Conservation (phyloP, 257 asterid species). For the Primulina huaijiensis region DNA sequence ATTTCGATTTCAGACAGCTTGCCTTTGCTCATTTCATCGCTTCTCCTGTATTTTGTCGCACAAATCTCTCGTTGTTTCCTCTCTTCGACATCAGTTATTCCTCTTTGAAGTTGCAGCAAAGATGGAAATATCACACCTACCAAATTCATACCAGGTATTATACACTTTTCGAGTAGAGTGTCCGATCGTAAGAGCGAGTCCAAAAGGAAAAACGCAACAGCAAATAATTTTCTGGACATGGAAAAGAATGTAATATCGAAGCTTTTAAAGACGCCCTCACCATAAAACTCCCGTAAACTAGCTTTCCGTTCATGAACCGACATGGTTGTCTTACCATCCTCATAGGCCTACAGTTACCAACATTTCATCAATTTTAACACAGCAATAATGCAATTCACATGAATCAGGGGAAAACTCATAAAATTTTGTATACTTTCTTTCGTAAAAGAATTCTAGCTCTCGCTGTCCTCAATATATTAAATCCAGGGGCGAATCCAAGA, state of each 20-base stretch:
- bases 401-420: neutral
- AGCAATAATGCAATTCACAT: neutral
- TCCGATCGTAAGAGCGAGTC: neutral
- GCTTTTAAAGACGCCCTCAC: conserved; percentile 38
- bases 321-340: conserved; percentile 82
- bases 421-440: neutral
- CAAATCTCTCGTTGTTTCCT: conserved; percentile 75
- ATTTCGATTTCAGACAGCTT: conserved; percentile 76
- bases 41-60: conserved; percentile 49
- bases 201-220: neutral
- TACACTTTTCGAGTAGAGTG: neutral
- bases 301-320: conserved; percentile 77
- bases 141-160: conserved; percentile 8
- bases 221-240: neutral
- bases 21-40: conserved; percentile 60
- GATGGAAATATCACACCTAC: conserved; percentile 94
- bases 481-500: neutral
- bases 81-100: conserved; percentile 76
- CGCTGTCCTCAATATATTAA: neutral
- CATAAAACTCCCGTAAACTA: conserved; percentile 73
- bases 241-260: neutral
- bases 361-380: conserved; percentile 24
- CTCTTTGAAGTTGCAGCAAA: conserved; percentile 71
- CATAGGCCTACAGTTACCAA: conserved; percentile 58
- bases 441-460: neutral